A percentile compares a stretch with the other conserved stretches of the same genome.
Conservation (phyloP, 2,329 filamentous ascomycete species). For the Xylaria sp. region DNA sequence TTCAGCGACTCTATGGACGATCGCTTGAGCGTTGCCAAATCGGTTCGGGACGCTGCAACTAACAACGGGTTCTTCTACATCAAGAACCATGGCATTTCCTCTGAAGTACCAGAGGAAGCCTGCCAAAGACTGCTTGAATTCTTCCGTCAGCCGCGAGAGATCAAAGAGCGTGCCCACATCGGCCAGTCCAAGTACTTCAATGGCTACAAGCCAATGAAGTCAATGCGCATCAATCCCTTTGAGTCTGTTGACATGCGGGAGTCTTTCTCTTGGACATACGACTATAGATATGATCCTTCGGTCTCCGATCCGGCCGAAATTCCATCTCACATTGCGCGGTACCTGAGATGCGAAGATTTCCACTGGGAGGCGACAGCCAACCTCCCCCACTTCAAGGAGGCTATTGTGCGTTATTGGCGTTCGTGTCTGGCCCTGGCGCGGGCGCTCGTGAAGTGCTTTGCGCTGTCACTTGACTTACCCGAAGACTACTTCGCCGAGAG, state of each 20-base stretch:
- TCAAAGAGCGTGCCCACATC: conserved; percentile 29
- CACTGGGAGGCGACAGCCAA: conserved; percentile 27
- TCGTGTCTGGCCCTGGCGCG: conserved; percentile 35
- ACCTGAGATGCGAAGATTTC: conserved; percentile 24
- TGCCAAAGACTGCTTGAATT: conserved; percentile 23
- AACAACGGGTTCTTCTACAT: conserved; percentile 44
- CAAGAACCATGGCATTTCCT: conserved; percentile 29
- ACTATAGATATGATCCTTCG: conserved; percentile 27
- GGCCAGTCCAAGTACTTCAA: conserved; percentile 38
- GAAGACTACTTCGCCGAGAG: conserved; percentile 39
- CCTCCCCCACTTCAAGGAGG: conserved; percentile 34
- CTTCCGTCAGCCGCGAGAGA: conserved; percentile 25
- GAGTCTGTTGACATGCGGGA: conserved; percentile 31
- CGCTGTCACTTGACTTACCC: conserved; percentile 36
- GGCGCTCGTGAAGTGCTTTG: conserved; percentile 37
- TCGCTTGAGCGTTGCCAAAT: conserved; percentile 35
- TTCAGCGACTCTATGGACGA: conserved; percentile 33
- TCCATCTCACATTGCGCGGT: conserved; percentile 17
- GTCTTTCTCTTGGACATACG: conserved; percentile 35
- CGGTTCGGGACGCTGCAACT: conserved; percentile 37
- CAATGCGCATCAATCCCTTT: conserved; percentile 23
- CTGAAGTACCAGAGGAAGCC: conserved; percentile 30
- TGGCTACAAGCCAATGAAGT: conserved; percentile 35
- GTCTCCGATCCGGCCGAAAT: conserved; percentile 29
- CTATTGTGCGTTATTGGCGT: conserved; percentile 33